Percentiles rank a stretch among this genome's conserved stretches.
These are phyloP conservation scores for Anthracocystis panici-leucophaei DNA, from an alignment of 1,284 basidiomycete species.

Conservation along the genomic window DNA sequence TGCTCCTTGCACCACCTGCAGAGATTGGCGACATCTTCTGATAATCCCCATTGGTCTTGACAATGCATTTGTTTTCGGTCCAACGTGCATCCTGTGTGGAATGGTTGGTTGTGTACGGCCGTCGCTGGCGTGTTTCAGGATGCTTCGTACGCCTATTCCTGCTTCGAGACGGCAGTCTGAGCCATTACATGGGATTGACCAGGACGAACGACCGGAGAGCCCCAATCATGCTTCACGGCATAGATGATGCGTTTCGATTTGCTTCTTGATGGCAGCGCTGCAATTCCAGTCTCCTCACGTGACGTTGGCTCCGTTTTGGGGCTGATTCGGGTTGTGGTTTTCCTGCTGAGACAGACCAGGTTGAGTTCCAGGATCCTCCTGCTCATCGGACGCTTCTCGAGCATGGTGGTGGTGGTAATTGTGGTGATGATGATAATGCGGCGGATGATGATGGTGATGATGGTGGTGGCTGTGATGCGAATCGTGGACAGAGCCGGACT, in stretches of 20 bases:
- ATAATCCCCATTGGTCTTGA: neutral
- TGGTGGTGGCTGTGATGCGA: constrained; percentile 29
- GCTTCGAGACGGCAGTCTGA: neutral
- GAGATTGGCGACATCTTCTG: constrained; percentile 58
- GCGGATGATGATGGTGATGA: constrained; percentile 14
- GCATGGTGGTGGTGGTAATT: constrained; percentile 19
- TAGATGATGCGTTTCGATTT: neutral
- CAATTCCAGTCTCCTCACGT: constrained; percentile 7
- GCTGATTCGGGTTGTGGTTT: constrained; percentile 50
- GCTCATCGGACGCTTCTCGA: constrained; percentile 20
- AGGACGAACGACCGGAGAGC: neutral
- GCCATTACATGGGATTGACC: neutral
- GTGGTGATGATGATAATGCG: constrained; percentile 13
- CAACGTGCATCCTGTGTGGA: neutral
- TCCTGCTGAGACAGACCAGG: constrained; percentile 51
- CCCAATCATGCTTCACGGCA: neutral
- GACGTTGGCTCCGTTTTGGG: constrained; percentile 16
- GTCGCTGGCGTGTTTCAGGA: neutral
- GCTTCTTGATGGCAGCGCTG: neutral
- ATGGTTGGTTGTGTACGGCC: neutral
- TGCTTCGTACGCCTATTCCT: neutral
- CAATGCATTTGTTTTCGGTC: constrained; percentile 1
- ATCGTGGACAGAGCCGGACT: constrained; percentile 36
- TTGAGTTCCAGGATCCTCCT: constrained; percentile 35
- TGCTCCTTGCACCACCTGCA: constrained; percentile 8